Percentiles rank a stretch among this genome's conserved stretches.
These are phyloP conservation scores for Trichophyton rubrum DNA, from an alignment of 2,329 filamentous ascomycete species.

Conservation along the genomic window DNA sequence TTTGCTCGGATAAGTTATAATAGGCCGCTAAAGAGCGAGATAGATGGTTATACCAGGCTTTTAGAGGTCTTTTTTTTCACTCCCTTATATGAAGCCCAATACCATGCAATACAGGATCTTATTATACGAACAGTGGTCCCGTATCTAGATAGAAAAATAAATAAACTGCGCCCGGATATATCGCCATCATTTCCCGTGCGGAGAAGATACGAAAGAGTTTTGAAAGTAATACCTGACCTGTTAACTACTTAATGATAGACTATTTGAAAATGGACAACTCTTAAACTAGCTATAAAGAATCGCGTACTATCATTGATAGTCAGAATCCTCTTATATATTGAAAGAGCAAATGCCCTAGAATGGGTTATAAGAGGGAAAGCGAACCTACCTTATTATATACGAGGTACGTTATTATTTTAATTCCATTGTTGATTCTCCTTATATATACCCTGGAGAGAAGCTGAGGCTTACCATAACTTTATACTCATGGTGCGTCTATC, in stretches of 20 bases:
- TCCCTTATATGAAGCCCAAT: neutral
- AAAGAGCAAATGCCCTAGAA: neutral
- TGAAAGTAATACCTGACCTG: neutral
- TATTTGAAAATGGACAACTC: neutral
- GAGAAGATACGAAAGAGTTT: neutral
- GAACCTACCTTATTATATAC: no score
- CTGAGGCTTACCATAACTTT: no score
- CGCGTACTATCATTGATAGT: neutral
- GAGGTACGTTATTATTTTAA: no score
- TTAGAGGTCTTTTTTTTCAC: neutral
- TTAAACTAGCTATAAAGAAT: neutral
- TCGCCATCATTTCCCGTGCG: no score
- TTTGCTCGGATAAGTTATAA: neutral
- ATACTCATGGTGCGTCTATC: no score
- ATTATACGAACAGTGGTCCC: neutral
- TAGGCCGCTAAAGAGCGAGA: neutral
- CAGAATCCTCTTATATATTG: neutral
- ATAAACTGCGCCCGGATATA: no score
- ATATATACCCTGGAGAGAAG: no score
- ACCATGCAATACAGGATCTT: neutral
- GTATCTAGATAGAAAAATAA: neutral
- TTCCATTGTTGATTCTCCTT: no score
- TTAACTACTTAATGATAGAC: neutral
- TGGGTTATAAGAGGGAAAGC: no score
- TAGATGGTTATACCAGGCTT: neutral